Base-by-base conservation (phyloP, 2,329 filamentous ascomycete genomes). In the Leptographium galeiforme region DNA sequence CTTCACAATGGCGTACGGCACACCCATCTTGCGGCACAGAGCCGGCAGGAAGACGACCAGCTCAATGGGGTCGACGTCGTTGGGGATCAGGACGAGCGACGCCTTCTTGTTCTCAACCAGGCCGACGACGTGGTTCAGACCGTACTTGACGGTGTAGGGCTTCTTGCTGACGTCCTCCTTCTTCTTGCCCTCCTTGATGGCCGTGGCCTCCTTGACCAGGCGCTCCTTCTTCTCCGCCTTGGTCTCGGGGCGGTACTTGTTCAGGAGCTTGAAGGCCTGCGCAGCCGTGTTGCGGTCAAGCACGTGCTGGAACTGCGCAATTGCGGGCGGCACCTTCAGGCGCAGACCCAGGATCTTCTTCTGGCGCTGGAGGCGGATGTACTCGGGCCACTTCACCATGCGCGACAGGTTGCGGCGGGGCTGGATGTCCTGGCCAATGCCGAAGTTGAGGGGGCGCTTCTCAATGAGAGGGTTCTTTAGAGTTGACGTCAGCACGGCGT, bases 91-190 rank as follows among this genome's bases (percentile, higher is more conserved):
- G 70, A 98, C 94, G 62, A 98, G 83, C 60, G 88, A 84, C 62
- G 93, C 91, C 86, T 98, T 98, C 89, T 98, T 98, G 83, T 96
- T 96, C 85, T 95, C 89, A 66, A 95, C 87, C 65, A 95, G 81
- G 63, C 88, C 89, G 63, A 95, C 89, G 62, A 98, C 93, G 81
- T 98, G 93, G 86, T 98, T 98, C 67, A 98, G 85, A 79, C 93
- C 93, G 77, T 96, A 98, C 85, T 98, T 98, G 82, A 93, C 90
- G 63, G 86, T 78, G 77, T 96, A 98, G 68, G 93, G 93, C 87
- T 98, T 98, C 89, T 97, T 97, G 86, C 82, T 88, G 71, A 95
- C 91, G 68, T 95, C 90, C 82, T 98, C 94, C 87, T 97, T 97
- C 87, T 97, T 98, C 87, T 97, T 96, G 74, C 94, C 93, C 75